These are phyloP conservation scores for Podospora bellae-mahoneyi DNA, from an alignment of 495 filamentous ascomycete genomes.

Conservation along the genomic window DNA sequence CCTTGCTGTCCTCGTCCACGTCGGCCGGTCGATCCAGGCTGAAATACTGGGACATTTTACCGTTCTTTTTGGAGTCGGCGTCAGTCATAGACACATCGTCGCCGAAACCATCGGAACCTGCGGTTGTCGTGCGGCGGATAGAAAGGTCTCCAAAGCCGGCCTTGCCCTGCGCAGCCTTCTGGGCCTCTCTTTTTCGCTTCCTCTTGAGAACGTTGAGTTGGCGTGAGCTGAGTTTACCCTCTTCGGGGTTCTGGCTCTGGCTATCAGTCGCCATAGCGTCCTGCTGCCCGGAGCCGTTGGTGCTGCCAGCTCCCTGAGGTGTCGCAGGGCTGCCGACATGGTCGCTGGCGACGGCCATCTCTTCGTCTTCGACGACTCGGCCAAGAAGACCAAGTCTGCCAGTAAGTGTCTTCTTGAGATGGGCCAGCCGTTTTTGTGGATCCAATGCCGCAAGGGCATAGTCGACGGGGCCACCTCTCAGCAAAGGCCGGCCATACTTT, in stretches of 20 bases:
- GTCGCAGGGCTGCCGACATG: constrained; percentile 39
- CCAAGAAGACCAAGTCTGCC: constrained; percentile 77
- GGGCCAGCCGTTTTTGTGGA: constrained; percentile 70
- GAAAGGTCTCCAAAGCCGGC: constrained; percentile 85
- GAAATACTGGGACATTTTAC: constrained; percentile 84
- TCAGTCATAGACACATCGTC: constrained; percentile 63
- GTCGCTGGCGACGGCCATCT: constrained; percentile 52
- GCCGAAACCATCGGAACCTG: constrained; percentile 43
- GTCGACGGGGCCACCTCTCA: constrained; percentile 80
- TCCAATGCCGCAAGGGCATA: constrained; percentile 78
- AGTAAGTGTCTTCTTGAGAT: constrained; percentile 84
- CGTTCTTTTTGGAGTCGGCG: constrained; percentile 57
- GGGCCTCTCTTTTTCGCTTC: constrained; percentile 79
- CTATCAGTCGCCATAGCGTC: constrained; percentile 32
- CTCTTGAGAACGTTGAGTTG: constrained; percentile 93
- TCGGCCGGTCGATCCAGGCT: constrained; percentile 68
- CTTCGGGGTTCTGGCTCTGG: constrained; percentile 51
- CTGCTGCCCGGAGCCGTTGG: constrained; percentile 44
- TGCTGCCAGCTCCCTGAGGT: constrained; percentile 36
- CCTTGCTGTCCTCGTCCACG: constrained; percentile 81
- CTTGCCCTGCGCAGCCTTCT: constrained; percentile 63
- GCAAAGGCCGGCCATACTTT: constrained; percentile 72
- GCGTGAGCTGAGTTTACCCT: constrained; percentile 75
- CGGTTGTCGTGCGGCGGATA: constrained; percentile 59
- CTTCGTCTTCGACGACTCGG: constrained; percentile 78